Base-by-base conservation (phyloP, 192 early-diverging fungal species). In the Coemansia sp. region DNA sequence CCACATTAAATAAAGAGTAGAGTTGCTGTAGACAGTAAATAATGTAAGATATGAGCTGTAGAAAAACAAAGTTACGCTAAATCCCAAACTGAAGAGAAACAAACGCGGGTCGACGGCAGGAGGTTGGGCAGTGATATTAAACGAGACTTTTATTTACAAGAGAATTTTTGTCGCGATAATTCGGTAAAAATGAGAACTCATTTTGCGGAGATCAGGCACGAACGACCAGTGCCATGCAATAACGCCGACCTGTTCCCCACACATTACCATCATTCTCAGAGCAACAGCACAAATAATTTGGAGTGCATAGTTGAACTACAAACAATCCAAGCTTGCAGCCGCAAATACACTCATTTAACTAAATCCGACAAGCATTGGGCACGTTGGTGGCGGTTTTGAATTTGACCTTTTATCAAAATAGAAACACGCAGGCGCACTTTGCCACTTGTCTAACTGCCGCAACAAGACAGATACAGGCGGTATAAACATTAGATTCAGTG, bases 1-100 rank as follows among this genome's bases (percentile, higher is more conserved):
- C 67, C 60, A 62, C 67, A 62, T 69, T 39, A 16, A 20, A 43
- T 12, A 29, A n/a, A 45, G 16, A 57, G 6, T 19, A 6, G 24
- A 18, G 12, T 43, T 13, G 27, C 13, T 13, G 16, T 57, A 11
- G 18, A 32, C 8, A 7, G 41, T 16, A n/a, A 6, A 45, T 45
- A 5, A 13, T 45, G 16, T 14, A 45, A n/a, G 41, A 45, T 45
- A 45, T 16, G 5, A 45, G n/a, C 16, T 45, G 41, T 45, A 16
- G 12, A 45, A 45, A 41, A 45, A 5, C 13, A 43, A n/a, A 3
- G 6, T 39, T 53, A 24, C 13, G 47, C 37, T 8, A 22, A 26
- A 23, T 27, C 35, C 14, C 13, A 24, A 49, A 43, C 10, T 12
- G 22, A 41, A 35, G 19, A 27, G 43, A 49, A 11, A 29, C 7